Percentiles rank a stretch among this genome's conserved stretches.
Conservation (phyloP, 1,284 basidiomycete species). For the Vanrija sp. region DNA sequence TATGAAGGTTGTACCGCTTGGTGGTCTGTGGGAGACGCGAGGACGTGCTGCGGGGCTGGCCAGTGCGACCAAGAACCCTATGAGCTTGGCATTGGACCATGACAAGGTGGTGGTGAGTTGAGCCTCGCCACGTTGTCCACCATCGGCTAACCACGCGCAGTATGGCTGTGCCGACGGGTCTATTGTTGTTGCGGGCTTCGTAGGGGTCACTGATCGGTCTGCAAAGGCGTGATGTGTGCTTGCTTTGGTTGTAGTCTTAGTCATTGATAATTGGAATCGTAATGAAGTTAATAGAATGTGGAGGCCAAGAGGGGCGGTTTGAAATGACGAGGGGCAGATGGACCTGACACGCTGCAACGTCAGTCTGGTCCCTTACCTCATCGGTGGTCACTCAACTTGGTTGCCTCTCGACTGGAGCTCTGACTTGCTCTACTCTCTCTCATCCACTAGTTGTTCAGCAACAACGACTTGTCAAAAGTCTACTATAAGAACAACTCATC, state of each 20-base stretch:
- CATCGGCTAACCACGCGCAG: constrained; percentile 15
- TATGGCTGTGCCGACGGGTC: constrained; percentile 40
- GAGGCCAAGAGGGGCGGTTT: too few relatives aligned
- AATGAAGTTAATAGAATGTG: neutral
- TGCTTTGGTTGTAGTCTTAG: neutral
- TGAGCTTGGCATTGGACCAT: constrained; percentile 37
- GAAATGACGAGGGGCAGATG: too few relatives aligned
- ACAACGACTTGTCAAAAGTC: neutral
- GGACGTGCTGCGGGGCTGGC: constrained; percentile 22
- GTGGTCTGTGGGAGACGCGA: constrained; percentile 28
- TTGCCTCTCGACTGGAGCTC: too few relatives aligned
- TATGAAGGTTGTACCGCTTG: constrained; percentile 25
- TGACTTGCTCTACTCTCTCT: neutral
- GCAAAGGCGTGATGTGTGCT: neutral
- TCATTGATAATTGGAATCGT: neutral
- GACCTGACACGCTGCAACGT: too few relatives aligned
- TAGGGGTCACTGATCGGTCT: neutral
- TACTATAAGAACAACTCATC: too few relatives aligned
- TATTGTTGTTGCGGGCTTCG: constrained; percentile 32
- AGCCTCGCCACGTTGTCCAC: too few relatives aligned
- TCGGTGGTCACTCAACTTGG: too few relatives aligned
- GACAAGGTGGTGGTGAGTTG: constrained; percentile 38
- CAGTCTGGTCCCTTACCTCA: too few relatives aligned
- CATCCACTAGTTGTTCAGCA: neutral
- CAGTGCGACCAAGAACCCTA: constrained; percentile 34